Percentiles rank a stretch among this genome's conserved stretches.
phyloP scores from a whole-genome alignment of 345 rosid species.

The Gossypium turneri region DNA sequence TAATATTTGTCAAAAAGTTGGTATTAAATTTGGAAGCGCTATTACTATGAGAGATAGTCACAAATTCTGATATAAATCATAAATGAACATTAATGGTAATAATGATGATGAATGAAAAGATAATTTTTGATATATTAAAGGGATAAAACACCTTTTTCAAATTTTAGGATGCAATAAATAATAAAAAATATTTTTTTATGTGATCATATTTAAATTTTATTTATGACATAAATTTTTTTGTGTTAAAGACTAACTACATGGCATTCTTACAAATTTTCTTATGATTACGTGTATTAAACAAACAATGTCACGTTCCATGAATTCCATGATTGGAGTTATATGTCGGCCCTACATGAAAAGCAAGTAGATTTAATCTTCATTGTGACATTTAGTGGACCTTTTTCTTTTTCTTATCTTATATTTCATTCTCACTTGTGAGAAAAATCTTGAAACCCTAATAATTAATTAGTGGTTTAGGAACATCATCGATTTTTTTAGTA shows the following conservation, averaged over 20 bases:
- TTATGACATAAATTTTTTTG: no score
- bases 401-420: slow-evolving; percentile 12
- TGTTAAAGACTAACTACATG: no score
- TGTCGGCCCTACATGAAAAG: slow-evolving; percentile 9
- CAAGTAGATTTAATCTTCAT: neutral
- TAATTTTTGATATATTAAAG: neutral
- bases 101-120: neutral
- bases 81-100: no score
- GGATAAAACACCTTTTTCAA: no score
- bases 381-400: slow-evolving; percentile 10
- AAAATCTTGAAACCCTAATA: neutral
- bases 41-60: neutral
- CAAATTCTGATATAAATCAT: neutral
- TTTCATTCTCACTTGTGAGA: neutral
- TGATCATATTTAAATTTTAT: no score
- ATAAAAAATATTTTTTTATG: no score
- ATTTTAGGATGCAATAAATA: no score
- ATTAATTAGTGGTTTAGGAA: neutral
- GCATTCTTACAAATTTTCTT: slow-evolving; percentile 2
- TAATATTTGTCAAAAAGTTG: neutral
- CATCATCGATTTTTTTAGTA: no score
- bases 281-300: slow-evolving; percentile 3
- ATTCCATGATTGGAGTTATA: slow-evolving; percentile 1
- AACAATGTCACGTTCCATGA: slow-evolving; percentile 1
- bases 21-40: neutral